Evolutionary conservation across 225 moss, liverwort and hornwort genomes (phyloP), one percentile per base, ranked within the genome.

Genomic region (Polytrichum formosum): DNA sequence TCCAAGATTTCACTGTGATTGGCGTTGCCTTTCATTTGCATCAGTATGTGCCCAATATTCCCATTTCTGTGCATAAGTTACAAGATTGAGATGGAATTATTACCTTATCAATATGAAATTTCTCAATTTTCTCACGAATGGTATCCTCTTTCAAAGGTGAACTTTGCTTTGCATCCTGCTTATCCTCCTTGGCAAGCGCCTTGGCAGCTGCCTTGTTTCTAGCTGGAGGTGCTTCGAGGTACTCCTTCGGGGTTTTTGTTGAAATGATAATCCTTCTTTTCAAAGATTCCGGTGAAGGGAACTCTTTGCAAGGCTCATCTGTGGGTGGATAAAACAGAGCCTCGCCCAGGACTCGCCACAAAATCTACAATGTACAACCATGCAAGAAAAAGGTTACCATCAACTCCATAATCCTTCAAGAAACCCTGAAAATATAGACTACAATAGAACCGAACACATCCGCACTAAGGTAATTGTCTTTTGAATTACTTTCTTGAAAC

Each of bases 211-310:
- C 69, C 55, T 66, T 5, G 3, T 68, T 61, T 4, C 27, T 20
- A 21, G 17, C 63, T 18, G 61, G 58, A 20, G 30, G 69, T 19
- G 16, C 75, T 55, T 90, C 85, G 37, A 72, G 27, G 69, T 79
- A 85, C 74, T 89, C 89, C 25, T 82, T 78, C 0, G 97, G 94
- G 10, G 97, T 94, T 63, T 97, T 97, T 2, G 97, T 97, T 8
- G 94, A 97, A 54, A 96, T 78, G 4, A 96, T 72, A 23, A 96
- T 90, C n/a, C 77, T 74, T 22, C 73, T 55, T 70, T 87, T 93
- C 65, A 93, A 65, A 1, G 77, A 63, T 13, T 90, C 96, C 18
- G 93, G 96, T 23, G 88, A 88, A 9, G 84, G 85, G 29, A 96
- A 91, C 73, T 85, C 88, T 17, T 26, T 68, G 5, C 90, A 81